A percentile compares a stretch with the other conserved stretches of the same genome.
Conservation (phyloP, 2,329 filamentous ascomycete species). For the Microsporum audouinii region DNA sequence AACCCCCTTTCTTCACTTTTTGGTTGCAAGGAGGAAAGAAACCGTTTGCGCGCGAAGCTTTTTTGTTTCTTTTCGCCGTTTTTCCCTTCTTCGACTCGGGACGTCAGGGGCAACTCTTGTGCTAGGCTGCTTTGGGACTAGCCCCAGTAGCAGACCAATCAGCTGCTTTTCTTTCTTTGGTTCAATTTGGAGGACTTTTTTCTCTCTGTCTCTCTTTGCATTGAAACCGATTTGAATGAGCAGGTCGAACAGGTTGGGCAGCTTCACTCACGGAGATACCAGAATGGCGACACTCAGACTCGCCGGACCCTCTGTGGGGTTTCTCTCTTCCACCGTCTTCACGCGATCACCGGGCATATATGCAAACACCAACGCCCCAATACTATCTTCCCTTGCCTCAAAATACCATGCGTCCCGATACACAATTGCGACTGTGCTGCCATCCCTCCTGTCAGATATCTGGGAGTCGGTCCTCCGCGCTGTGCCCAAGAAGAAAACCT, state of each 20-base stretch:
- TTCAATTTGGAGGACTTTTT: neutral
- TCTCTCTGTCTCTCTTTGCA: neutral
- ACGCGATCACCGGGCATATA: slow-evolving; percentile 1
- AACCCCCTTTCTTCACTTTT: neutral
- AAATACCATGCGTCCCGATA: slow-evolving; percentile 34
- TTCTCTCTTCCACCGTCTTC: neutral
- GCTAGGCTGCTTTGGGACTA: neutral
- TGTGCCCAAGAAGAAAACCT: slow-evolving; percentile 98
- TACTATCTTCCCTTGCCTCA: slow-evolving; percentile 38
- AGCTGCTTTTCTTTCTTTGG: neutral
- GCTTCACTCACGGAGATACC: neutral
- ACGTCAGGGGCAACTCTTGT: neutral
- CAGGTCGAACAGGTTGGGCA: no score
- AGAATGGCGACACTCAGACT: neutral
- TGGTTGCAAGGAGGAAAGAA: neutral
- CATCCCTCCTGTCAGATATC: slow-evolving; percentile 63
- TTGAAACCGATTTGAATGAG: no score
- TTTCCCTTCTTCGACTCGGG: neutral
- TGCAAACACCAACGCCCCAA: slow-evolving; percentile 22
- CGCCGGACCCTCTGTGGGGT: neutral
- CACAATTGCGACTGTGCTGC: slow-evolving; percentile 41
- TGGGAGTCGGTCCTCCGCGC: slow-evolving; percentile 89
- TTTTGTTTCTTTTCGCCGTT: neutral
- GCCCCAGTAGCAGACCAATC: neutral
- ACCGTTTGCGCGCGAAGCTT: neutral